phyloP scores from a whole-genome alignment of 495 filamentous ascomycete species.

The Penicillium lagena region DNA sequence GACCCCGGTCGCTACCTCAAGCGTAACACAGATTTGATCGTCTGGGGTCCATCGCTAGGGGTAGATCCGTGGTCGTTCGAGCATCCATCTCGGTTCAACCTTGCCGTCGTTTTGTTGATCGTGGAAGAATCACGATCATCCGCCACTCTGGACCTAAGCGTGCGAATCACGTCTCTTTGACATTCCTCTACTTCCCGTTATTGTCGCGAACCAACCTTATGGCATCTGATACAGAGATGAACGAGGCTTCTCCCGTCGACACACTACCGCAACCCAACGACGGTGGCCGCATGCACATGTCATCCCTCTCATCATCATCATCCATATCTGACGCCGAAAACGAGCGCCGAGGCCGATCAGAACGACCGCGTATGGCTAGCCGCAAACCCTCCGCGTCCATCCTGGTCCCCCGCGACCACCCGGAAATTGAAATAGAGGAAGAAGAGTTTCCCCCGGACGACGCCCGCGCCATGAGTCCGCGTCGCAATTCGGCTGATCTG shows the following conservation, averaged over 20 bases:
- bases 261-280: slow-evolving; percentile 39
- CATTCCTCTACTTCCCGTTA: slow-evolving; percentile 5
- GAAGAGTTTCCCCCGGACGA: slow-evolving; percentile 75
- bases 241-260: slow-evolving; percentile 37
- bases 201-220: slow-evolving; percentile 24
- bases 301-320: slow-evolving; percentile 37
- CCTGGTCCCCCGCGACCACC: slow-evolving; percentile 69
- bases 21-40: slow-evolving; percentile 35
- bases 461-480: slow-evolving; percentile 89
- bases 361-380: slow-evolving; percentile 49
- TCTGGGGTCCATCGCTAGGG: slow-evolving; percentile 41
- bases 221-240: slow-evolving; percentile 35
- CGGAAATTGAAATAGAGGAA: slow-evolving; percentile 59
- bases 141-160: slow-evolving; percentile 19
- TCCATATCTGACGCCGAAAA: slow-evolving; percentile 43
- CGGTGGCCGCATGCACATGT: slow-evolving; percentile 37
- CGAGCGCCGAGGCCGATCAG: slow-evolving; percentile 36
- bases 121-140: not conserved
- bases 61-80: slow-evolving; percentile 31
- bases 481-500: slow-evolving; percentile 81
- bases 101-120: not conserved
- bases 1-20: slow-evolving; percentile 39
- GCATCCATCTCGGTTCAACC: slow-evolving; percentile 5
- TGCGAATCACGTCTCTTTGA: too few species aligned
- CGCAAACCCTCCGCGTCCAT: slow-evolving; percentile 76